These are phyloP conservation scores for Phoma herbarum DNA, from an alignment of 2,329 filamentous ascomycete species.

Conservation along the genomic window DNA sequence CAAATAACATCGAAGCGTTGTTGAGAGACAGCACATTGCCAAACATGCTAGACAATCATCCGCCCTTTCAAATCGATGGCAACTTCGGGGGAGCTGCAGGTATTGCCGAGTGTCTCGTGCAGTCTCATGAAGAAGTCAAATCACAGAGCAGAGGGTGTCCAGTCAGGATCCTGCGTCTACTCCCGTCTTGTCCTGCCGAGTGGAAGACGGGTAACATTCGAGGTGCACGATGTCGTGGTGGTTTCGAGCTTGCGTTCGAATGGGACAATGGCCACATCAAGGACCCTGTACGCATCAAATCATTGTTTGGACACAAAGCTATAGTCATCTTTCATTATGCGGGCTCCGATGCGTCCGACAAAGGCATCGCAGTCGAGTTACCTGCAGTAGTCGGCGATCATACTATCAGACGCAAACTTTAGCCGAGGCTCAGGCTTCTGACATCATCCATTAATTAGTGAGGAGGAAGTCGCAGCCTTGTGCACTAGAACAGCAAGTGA, in stretches of 20 bases:
- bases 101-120: conserved; percentile 50
- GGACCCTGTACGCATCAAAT: conserved; percentile 10
- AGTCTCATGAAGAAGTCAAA: conserved; percentile 7
- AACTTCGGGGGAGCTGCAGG: conserved; percentile 61
- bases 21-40: conserved; percentile 54
- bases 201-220: conserved; percentile 17
- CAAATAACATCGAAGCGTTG: conserved; percentile 52
- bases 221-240: conserved; percentile 17
- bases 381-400: conserved; percentile 13
- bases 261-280: conserved; percentile 16
- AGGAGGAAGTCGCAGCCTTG: neutral
- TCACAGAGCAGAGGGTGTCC: no score
- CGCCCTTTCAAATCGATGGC: conserved; percentile 59
- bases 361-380: conserved; percentile 1
- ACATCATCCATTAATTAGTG: neutral
- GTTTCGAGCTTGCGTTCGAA: conserved; percentile 19
- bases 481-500: neutral
- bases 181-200: conserved; percentile 18
- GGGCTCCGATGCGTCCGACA: conserved; percentile 10
- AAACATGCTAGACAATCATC: conserved; percentile 54
- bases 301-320: conserved; percentile 6
- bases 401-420: neutral
- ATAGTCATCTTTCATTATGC: conserved; percentile 9
- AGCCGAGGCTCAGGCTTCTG: conserved; percentile 2
- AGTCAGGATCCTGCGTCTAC: conserved; percentile 9